Base-by-base conservation (phyloP, 768 basidiomycete genomes). In the Mycena amicta region DNA sequence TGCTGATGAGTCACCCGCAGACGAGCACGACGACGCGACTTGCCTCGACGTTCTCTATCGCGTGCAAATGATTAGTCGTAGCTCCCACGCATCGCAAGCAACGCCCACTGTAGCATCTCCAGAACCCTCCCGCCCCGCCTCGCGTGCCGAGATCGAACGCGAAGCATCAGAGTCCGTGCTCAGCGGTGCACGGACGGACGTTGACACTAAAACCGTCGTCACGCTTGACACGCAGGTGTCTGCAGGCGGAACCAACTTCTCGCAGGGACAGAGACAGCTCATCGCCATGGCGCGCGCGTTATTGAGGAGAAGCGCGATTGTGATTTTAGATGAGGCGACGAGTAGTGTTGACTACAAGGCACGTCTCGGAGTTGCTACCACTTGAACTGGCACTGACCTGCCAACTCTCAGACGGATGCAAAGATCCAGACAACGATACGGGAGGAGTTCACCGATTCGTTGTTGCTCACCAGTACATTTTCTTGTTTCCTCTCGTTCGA, bases 341-440 rank as follows among this genome's bases (percentile, higher is more conserved):
- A 90, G 88, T 58, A 92, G 89, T 65, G 92, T 93, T 57, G 90
- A 93, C 68, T 89, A 93, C 65, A 56, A 53, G 31, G 50, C 31
- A 30, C 22, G 50, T 26, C 12, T 50, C 26, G 23, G 6, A 25
- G 26, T 15, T 28, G 27, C 16, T 50, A 11, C 6, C 26, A 5
- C 12, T 12, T 23, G 8, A 26, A 12, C 12, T 6, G 27, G 8
- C 27, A 12, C 22, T 6, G 6, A 26, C 22, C n/a, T 37, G 50
- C 22, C 22, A 4, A 31, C 28, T 4, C 22, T 15, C 86, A 85
- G 13, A 93, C 94, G 40, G 95, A 95, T 66, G 83, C 89, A 6
- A 94, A 93, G 74, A 96, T 96, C 55, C 94, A 96, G 69, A 78
- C 83, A 27, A 89, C 93, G 1, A 95, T 97, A 46, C 78, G 93